Conservation (phyloP, 805 yeast genomes). For the Yarrowia sp. region DNA sequence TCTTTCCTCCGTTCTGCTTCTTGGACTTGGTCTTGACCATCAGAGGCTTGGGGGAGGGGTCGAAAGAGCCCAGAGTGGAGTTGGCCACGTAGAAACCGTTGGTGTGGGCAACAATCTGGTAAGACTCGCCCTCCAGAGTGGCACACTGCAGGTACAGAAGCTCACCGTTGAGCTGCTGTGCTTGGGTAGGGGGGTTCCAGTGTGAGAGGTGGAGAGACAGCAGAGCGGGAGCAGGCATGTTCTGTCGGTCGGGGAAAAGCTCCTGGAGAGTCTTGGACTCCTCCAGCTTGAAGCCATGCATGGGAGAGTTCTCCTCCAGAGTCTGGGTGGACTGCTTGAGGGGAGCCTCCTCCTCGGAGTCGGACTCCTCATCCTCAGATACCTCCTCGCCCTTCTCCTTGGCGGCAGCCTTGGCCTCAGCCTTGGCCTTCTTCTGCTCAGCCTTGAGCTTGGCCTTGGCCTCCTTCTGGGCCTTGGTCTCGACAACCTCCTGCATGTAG, state of each 20-base stretch:
- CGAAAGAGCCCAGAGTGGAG: constrained; percentile 64
- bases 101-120: constrained; percentile 72
- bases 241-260: constrained; percentile 29
- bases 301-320: constrained; percentile 39
- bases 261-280: constrained; percentile 21
- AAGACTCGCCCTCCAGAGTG: constrained; percentile 77
- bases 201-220: constrained; percentile 66
- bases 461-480: constrained; percentile 25
- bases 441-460: constrained; percentile 20
- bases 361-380: neutral
- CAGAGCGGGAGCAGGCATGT: constrained; percentile 37
- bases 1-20: constrained; percentile 33
- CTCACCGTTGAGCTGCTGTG: constrained; percentile 66
- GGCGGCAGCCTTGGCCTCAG: neutral
- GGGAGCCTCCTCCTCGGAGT: constrained; percentile 27
- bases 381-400: constrained; percentile 26
- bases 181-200: constrained; percentile 82
- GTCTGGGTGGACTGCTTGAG: constrained; percentile 25
- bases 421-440: constrained; percentile 27
- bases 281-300: constrained; percentile 24
- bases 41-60: constrained; percentile 50
- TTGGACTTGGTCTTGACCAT: constrained; percentile 21
- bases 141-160: constrained; percentile 68
- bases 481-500: constrained; percentile 25
- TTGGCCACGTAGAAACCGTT: constrained; percentile 78